phyloP scores from a whole-genome alignment of 306 rosid genomes.

The Cicer yamashitae region DNA sequence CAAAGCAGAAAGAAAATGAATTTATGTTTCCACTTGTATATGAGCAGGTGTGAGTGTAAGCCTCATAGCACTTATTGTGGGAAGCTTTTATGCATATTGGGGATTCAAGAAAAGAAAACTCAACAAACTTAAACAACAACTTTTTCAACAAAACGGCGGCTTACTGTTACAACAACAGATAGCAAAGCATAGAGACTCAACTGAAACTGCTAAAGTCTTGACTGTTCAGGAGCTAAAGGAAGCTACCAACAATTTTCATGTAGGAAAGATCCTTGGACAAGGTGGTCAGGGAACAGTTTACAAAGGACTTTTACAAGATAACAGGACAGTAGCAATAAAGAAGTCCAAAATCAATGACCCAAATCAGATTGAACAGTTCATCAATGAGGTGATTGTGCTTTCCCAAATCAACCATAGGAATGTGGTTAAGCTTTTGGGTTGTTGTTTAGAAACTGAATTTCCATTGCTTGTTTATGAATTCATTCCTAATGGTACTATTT shows the following conservation, averaged over 20 bases:
- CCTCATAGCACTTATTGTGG: constrained; percentile 7
- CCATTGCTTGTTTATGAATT: constrained; percentile 48
- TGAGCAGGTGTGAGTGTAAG: constrained; percentile 41
- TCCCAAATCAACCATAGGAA: constrained; percentile 59
- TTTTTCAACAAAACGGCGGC: constrained; percentile 60
- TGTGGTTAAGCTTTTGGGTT: constrained; percentile 59
- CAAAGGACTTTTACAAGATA: constrained; percentile 46
- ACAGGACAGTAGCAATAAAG: constrained; percentile 53
- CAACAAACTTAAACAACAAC: constrained; percentile 38
- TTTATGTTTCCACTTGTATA: neutral
- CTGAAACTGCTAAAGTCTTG: constrained; percentile 35
- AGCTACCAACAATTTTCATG: constrained; percentile 54
- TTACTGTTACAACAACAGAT: constrained; percentile 47
- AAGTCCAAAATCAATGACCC: constrained; percentile 51
- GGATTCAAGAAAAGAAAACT: constrained; percentile 44
- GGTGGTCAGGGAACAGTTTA: constrained; percentile 60
- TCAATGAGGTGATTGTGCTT: constrained; percentile 56
- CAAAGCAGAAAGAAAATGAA: no score
- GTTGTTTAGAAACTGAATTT: constrained; percentile 43
- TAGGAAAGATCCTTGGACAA: constrained; percentile 45
- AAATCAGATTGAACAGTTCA: constrained; percentile 54
- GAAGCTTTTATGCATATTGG: constrained; percentile 44
- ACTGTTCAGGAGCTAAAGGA: constrained; percentile 45
- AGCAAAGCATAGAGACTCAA: neutral
- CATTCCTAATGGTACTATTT: constrained; percentile 23